Conservation (phyloP, 1,284 basidiomycete species). For the Lentinula novae-zelandiae region DNA sequence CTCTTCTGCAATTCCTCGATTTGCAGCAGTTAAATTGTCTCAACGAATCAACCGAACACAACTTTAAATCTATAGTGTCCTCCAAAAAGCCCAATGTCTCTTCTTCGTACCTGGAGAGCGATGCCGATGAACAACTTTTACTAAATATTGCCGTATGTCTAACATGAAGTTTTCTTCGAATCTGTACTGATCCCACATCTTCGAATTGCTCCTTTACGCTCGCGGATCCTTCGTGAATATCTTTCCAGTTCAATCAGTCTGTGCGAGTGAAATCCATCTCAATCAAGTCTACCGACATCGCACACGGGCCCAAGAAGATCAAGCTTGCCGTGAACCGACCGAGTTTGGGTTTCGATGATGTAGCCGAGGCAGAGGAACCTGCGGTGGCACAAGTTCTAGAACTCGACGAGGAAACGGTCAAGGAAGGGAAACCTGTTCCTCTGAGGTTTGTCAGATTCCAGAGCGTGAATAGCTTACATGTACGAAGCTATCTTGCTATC, state of each 20-base stretch:
- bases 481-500: slow-evolving; percentile 27
- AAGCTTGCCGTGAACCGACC: slow-evolving; percentile 69
- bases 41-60: slow-evolving; percentile 65
- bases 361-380: slow-evolving; percentile 47
- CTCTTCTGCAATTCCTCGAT: slow-evolving; percentile 61
- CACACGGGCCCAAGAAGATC: slow-evolving; percentile 62
- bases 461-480: slow-evolving; percentile 69
- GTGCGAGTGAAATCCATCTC: slow-evolving; percentile 73
- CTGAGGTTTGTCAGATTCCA: slow-evolving; percentile 81
- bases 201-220: not conserved
- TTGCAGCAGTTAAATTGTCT: slow-evolving; percentile 66
- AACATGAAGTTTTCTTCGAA: too few relatives aligned
- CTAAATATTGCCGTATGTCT: slow-evolving; percentile 62
- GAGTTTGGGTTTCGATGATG: slow-evolving; percentile 66
- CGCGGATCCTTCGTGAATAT: not conserved
- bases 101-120: slow-evolving; percentile 62
- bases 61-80: slow-evolving; percentile 57
- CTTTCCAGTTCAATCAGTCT: slow-evolving; percentile 71
- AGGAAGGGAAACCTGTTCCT: slow-evolving; percentile 52
- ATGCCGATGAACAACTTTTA: slow-evolving; percentile 78
- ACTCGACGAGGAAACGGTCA: slow-evolving; percentile 47
- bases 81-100: slow-evolving; percentile 45
- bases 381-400: slow-evolving; percentile 53
- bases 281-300: slow-evolving; percentile 46
- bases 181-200: not conserved